Conservation (phyloP, 768 basidiomycete species). For the Collybia nuda region DNA sequence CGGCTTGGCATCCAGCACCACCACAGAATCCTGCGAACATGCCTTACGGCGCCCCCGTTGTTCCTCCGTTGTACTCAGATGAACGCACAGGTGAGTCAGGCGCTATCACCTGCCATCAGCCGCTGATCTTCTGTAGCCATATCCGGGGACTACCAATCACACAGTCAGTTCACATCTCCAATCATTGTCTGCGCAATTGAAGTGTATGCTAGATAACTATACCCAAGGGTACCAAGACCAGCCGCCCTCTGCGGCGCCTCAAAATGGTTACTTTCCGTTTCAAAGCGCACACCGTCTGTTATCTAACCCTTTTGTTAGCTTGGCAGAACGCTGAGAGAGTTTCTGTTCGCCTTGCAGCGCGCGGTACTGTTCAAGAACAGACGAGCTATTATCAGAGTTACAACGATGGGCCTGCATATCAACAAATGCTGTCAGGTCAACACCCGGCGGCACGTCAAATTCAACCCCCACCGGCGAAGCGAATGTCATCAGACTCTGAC, state of each 20-base stretch:
- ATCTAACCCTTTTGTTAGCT: conserved; percentile 28
- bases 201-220: conserved; percentile 13
- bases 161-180: conserved; percentile 26
- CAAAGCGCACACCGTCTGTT: conserved; percentile 9
- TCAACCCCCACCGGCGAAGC: conserved; percentile 29
- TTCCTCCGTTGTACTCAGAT: conserved; percentile 53
- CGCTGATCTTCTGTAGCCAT: conserved; percentile 28
- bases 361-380: conserved; percentile 35
- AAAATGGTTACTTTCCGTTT: conserved; percentile 27
- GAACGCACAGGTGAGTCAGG: conserved; percentile 52
- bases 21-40: conserved; percentile 8
- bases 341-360: conserved; percentile 59
- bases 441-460: conserved; percentile 8
- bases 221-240: conserved; percentile 30
- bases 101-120: conserved; percentile 5
- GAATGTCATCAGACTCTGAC: conserved; percentile 34
- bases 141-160: conserved; percentile 40
- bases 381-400: conserved; percentile 1
- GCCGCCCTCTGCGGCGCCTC: conserved; percentile 24
- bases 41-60: conserved; percentile 42
- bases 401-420: not conserved
- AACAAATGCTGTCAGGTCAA: conserved; percentile 2
- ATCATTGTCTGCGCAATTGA: conserved; percentile 1
- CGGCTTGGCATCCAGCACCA: conserved; percentile 24
- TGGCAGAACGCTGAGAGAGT: conserved; percentile 56